Evolutionary conservation across 768 basidiomycete species (phyloP).

Genomic region (Mycena venus): DNA sequence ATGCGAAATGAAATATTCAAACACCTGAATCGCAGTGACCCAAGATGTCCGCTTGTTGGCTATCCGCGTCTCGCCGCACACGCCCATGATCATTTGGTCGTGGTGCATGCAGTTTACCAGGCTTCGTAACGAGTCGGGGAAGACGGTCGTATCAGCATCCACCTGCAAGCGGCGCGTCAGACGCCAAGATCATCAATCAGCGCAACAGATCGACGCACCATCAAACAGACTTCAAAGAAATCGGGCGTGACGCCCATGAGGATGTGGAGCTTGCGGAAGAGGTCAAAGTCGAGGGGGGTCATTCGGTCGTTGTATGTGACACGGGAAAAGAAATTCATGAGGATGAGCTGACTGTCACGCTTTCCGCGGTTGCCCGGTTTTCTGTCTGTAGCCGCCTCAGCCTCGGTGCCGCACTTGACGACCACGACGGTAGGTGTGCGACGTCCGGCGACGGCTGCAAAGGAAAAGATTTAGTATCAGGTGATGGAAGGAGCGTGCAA

Average conservation of each 20-base stretch:
- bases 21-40: conserved; percentile 99
- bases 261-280: conserved; percentile 96
- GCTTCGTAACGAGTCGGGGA: conserved; percentile 88
- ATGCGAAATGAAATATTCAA: conserved; percentile 99
- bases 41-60: conserved; percentile 98
- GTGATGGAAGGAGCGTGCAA: conserved; percentile 3
- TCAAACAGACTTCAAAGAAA: conserved; percentile 96
- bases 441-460: conserved; percentile 81
- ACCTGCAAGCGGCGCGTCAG: conserved; percentile 68
- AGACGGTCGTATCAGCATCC: conserved; percentile 98
- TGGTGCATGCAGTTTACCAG: conserved; percentile 99
- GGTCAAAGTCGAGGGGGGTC: conserved; percentile 96
- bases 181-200: too few species aligned
- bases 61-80: conserved; percentile 98
- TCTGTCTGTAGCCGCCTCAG: conserved; percentile 84
- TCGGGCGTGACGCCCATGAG: conserved; percentile 99
- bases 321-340: conserved; percentile 99
- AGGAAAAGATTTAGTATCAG: conserved; percentile 12
- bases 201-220: conserved; percentile 70
- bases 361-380: conserved; percentile 99
- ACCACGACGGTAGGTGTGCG: conserved; percentile 94
- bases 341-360: conserved; percentile 96
- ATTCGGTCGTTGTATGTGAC: conserved; percentile 99
- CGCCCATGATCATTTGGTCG: conserved; percentile 99
- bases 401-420: conserved; percentile 96